phyloP scores from a whole-genome alignment of 352 stramenopile species.

The Hyaloperonospora arabidopsidis region DNA sequence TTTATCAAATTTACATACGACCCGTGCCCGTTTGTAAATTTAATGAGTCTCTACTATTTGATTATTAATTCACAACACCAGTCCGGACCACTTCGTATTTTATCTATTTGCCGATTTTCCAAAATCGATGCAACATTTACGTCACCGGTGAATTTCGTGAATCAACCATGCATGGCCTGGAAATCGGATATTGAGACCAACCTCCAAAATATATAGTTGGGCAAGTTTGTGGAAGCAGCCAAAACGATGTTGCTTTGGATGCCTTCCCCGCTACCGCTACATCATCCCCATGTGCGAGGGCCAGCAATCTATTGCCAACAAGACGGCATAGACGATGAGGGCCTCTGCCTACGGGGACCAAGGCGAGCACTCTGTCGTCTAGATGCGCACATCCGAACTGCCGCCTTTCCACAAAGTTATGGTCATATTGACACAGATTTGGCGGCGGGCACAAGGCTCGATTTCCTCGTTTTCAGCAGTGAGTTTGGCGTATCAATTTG shows the following conservation, averaged over 20 bases:
- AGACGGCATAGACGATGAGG: constrained; percentile 72
- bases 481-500: constrained; percentile 24
- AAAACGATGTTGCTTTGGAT: constrained; percentile 72
- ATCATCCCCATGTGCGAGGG: constrained; percentile 59
- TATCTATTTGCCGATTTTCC: too few relatives aligned
- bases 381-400: constrained; percentile 97
- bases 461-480: constrained; percentile 90
- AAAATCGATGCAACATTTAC: too few relatives aligned
- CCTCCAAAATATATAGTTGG: constrained; percentile 88
- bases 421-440: constrained; percentile 92
- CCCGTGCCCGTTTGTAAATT: too few relatives aligned
- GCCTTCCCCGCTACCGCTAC: constrained; percentile 68
- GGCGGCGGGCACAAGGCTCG: constrained; percentile 77
- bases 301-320: constrained; percentile 53
- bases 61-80: too few relatives aligned
- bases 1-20: too few relatives aligned
- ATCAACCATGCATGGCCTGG: constrained; percentile 96
- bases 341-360: constrained; percentile 82
- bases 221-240: constrained; percentile 27
- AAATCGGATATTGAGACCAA: constrained; percentile 93
- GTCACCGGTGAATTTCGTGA: constrained; percentile 77
- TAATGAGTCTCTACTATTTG: too few relatives aligned
- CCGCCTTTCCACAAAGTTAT: constrained; percentile 99
- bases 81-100: too few relatives aligned
- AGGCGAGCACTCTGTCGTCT: constrained; percentile 99